These are phyloP conservation scores for Crithidia sp. DNA, from an alignment of 208 protist genomes.

Conservation along the genomic window DNA sequence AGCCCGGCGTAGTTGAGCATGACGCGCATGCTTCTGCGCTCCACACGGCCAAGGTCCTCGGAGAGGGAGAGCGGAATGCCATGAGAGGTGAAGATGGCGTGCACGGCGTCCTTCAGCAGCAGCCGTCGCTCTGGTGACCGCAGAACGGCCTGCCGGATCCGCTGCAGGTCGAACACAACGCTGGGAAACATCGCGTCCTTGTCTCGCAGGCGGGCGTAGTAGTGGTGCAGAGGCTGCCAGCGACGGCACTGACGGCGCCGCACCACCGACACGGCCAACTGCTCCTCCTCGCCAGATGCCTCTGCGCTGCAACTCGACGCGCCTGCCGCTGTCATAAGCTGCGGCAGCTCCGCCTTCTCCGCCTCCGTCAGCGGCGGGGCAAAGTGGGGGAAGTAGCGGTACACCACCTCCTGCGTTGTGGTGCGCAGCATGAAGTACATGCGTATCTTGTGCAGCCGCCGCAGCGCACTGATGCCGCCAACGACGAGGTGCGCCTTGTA, in stretches of 20 bases:
- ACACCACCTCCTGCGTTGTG: slow-evolving; percentile 21
- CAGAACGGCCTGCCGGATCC: slow-evolving; percentile 53
- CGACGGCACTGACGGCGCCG: slow-evolving; percentile 16
- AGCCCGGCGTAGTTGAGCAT: slow-evolving; percentile 55
- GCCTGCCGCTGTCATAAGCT: background rate
- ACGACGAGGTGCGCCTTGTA: slow-evolving; percentile 41
- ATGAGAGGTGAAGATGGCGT: slow-evolving; percentile 65
- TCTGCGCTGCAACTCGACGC: background rate
- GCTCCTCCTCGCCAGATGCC: background rate
- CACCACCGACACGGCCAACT: background rate
- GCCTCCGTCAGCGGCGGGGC: slow-evolving; percentile 42
- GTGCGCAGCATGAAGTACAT: slow-evolving; percentile 39
- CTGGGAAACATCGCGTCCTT: slow-evolving; percentile 22
- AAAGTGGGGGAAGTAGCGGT: slow-evolving; percentile 52
- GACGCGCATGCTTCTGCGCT: slow-evolving; percentile 31
- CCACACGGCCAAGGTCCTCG: slow-evolving; percentile 18
- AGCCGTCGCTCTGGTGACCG: slow-evolving; percentile 66
- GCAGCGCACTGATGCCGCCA: slow-evolving; percentile 27
- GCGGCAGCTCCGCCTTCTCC: slow-evolving; percentile 34
- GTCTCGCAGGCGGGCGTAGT: slow-evolving; percentile 57
- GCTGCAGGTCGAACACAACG: slow-evolving; percentile 56
- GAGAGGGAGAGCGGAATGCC: slow-evolving; percentile 20
- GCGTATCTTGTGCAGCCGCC: slow-evolving; percentile 21
- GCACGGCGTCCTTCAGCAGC: slow-evolving; percentile 69
- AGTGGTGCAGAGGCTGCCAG: slow-evolving; percentile 53